Evolutionary conservation across 163 green algal genomes (phyloP).

Genomic region (Chlorella variabilis): DNA sequence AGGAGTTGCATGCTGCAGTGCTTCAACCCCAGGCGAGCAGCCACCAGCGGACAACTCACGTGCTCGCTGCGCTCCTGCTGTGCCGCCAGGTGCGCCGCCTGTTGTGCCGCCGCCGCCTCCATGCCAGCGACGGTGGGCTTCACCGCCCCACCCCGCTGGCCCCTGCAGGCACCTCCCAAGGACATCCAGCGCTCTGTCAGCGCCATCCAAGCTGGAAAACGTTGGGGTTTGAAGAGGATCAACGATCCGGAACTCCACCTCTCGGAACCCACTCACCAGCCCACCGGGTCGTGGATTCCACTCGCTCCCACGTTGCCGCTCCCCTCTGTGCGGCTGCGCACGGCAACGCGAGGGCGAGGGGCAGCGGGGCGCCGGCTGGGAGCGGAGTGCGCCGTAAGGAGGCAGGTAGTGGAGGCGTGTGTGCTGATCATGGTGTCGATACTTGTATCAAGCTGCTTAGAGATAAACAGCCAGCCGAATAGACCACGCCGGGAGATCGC

Average conservation of each 20-base stretch:
- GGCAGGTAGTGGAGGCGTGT: not conserved
- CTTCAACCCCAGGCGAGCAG: too few relatives aligned
- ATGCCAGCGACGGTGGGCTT: not conserved
- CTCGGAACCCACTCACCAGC: conserved; percentile 11
- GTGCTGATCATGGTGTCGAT: not conserved
- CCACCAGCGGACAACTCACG: not conserved
- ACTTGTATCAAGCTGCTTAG: too few relatives aligned
- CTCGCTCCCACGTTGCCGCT: not conserved
- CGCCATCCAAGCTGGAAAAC: not conserved
- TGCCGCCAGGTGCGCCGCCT: not conserved
- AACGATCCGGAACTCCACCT: too few relatives aligned
- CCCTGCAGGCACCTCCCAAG: conserved; percentile 3
- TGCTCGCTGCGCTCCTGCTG: conserved; percentile 4
- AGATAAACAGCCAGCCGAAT: not conserved
- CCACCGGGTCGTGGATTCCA: not conserved
- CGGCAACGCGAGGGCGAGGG: not conserved
- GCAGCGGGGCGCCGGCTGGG: too few relatives aligned
- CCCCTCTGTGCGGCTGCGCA: not conserved
- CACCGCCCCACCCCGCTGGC: not conserved
- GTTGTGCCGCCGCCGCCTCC: not conserved
- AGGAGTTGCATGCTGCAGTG: too few relatives aligned
- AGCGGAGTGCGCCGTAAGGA: too few relatives aligned
- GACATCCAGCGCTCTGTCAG: not conserved
- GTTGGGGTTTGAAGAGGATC: too few relatives aligned
- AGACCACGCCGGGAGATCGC: not conserved